Conservation (phyloP, 2,329 filamentous ascomycete genomes). For the Curvularia eragrostidis region DNA sequence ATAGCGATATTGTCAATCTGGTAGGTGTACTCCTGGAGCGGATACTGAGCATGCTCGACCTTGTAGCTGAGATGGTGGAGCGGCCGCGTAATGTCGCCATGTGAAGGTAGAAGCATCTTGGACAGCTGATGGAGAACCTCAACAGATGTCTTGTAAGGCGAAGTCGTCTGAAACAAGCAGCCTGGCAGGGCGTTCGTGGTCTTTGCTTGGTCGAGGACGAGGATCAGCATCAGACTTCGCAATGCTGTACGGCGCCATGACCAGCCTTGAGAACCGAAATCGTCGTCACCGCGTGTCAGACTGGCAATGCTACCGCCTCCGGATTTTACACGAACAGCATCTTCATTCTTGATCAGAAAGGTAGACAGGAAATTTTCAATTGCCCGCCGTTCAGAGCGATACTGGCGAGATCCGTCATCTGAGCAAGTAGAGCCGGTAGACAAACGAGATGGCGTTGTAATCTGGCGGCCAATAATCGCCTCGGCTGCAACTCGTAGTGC, state of each 20-base stretch:
- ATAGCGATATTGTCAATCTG: slow-evolving; percentile 66
- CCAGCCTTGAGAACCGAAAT: slow-evolving; percentile 55
- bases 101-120: slow-evolving; percentile 63
- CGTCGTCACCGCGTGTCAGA: slow-evolving; percentile 48
- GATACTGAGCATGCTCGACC: slow-evolving; percentile 62
- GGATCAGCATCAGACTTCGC: slow-evolving; percentile 65
- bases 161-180: slow-evolving; percentile 61
- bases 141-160: slow-evolving; percentile 63
- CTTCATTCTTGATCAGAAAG: slow-evolving; percentile 66
- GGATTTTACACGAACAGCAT: slow-evolving; percentile 53
- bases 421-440: slow-evolving; percentile 47
- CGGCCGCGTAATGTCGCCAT: slow-evolving; percentile 63
- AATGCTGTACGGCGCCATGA: slow-evolving; percentile 64
- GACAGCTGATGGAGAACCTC: slow-evolving; percentile 61
- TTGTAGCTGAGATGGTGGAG: slow-evolving; percentile 64
- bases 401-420: slow-evolving; percentile 44
- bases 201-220: slow-evolving; percentile 65
- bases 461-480: slow-evolving; percentile 64
- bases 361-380: slow-evolving; percentile 62
- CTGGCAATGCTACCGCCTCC: slow-evolving; percentile 50
- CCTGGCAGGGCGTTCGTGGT: slow-evolving; percentile 43
- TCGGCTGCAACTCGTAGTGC: slow-evolving; percentile 62
- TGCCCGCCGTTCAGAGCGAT: slow-evolving; percentile 50
- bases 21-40: slow-evolving; percentile 66
- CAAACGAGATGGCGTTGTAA: slow-evolving; percentile 48